Conservation (phyloP, 805 yeast species). For the Lipomyces yamadae region DNA sequence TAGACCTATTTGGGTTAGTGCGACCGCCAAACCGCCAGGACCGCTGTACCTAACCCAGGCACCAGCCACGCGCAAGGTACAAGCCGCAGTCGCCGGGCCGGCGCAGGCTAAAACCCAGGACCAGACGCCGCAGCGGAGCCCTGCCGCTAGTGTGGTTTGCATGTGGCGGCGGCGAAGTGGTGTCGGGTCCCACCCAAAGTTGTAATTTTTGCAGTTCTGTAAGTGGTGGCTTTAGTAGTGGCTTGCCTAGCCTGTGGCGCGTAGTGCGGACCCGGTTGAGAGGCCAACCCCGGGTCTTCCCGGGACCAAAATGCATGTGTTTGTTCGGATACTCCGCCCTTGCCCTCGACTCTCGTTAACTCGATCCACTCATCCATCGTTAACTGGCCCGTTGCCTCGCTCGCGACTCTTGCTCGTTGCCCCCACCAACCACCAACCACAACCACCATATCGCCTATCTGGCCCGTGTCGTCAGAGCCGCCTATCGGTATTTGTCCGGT, state of each 20-base stretch:
- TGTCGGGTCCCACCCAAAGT: background rate
- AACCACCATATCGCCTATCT: too few species aligned
- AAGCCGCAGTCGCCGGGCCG: background rate
- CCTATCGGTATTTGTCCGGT: background rate
- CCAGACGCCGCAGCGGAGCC: too few species aligned
- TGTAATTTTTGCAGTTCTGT: background rate
- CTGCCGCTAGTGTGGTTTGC: too few species aligned
- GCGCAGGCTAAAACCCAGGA: background rate
- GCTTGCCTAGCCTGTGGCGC: background rate
- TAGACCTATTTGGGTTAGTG: background rate
- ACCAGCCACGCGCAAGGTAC: background rate
- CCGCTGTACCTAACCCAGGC: background rate
- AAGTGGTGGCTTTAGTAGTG: background rate
- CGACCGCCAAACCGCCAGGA: background rate
- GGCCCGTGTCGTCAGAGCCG: too few species aligned
- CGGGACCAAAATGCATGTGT: too few species aligned
- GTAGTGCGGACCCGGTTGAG: background rate
- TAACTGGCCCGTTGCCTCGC: background rate
- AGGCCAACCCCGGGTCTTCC: too few species aligned
- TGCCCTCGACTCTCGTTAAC: too few species aligned
- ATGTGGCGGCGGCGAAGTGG: too few species aligned
- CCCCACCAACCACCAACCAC: too few species aligned
- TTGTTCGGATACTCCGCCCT: background rate
- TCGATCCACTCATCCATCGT: background rate
- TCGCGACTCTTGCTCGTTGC: background rate